Evolutionary conservation across 2,329 filamentous ascomycete genomes (phyloP), one percentile per base, ranked within the genome.

Genomic region (Didymella sp.): DNA sequence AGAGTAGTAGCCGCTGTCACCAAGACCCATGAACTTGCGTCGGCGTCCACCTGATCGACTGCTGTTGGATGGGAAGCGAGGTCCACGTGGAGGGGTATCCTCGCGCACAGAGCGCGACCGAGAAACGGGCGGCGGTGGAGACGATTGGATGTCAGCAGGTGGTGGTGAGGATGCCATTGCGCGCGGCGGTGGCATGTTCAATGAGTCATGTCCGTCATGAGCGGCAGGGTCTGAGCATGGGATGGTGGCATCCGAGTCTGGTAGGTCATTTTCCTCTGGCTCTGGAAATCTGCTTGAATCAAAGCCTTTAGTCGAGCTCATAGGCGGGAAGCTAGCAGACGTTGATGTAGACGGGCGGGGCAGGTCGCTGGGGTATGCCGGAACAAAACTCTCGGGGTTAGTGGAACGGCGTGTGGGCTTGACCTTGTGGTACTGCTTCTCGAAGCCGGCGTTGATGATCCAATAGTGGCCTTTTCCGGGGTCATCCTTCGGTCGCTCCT

Each of bases 381-480:
- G 64, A 19, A 75, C 59, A 56, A 76, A 74, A 40, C 68, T 63
- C 49, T 76, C 74, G 25, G 70, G 68, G 62, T 84, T 64, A 78
- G 83, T 58, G 78, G 82, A 51, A 78, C 80, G 53, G 79, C 88
- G 83, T 19, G 82, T 77, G 6, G 88, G 84, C 81, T 94, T 96
- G 73, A 96, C 90, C 77, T 94, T 95, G 77, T 96, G 84, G 75
- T 96, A 98, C 64, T 92, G 87, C 59, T 87, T 84, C 79, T 98
- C 95, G 79, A 91, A 91, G 17, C 94, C 94, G n/a, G 87, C 84
- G 70, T 93, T 88, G 69, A 99, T 96, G 40, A 88, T 87, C 95
- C 95, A 98, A 79, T 98, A 98, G 77, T 96, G 94, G 40, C 95
- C 95, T 78, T 98, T 98, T 68, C 95, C 95, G 3, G 94, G 93